Base-by-base conservation (phyloP, 805 yeast species). In the Schwanniomyces polymorphus region DNA sequence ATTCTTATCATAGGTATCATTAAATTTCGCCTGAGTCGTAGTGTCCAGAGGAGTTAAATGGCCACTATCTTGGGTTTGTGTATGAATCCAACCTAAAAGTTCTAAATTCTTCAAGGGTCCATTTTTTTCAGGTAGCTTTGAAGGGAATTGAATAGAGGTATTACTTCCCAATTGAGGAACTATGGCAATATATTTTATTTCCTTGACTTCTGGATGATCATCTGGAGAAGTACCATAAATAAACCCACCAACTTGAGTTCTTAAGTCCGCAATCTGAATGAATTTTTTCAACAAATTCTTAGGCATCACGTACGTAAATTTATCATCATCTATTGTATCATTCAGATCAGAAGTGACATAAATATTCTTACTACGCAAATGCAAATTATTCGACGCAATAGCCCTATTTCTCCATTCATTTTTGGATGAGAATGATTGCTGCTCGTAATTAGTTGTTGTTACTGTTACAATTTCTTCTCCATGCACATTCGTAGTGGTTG, bases 391-490 rank as follows among this genome's bases (percentile, higher is more conserved):
- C 0, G 95, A 78, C 1, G 95, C 84, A 42, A 94, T 81, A 0
- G 97, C 97, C 34, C 95, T 70, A 45, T 78, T 77, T 56, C 98
- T 78, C 99, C 99, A 94, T 59, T 91, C 96, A 29, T 91, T 83
- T 62, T 82, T 85, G 1, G 97, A 88, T 40, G 85, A 76, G 62
- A 94, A 94, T 12, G 85, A 70, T 68, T 83, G 85, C 58, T 89
- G 94, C 63, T 91, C 99, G 61, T 88, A 91, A 52, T 82, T 82
- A 14, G 91, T 83, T 0, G 98, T 91, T 0, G 98, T 91, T 27
- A 92, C 97, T 0, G 97, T 92, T 37, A 88, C 86, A 58, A 94
- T 92, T 57, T 91, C 95, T 61, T 94, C 99, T 28, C 99, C 99
- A 59, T 91, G 97, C 2, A 88, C 96, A 60, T 90, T 94, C 23